Conservation (phyloP, 768 basidiomycete genomes). For the Podaxis sp. region DNA sequence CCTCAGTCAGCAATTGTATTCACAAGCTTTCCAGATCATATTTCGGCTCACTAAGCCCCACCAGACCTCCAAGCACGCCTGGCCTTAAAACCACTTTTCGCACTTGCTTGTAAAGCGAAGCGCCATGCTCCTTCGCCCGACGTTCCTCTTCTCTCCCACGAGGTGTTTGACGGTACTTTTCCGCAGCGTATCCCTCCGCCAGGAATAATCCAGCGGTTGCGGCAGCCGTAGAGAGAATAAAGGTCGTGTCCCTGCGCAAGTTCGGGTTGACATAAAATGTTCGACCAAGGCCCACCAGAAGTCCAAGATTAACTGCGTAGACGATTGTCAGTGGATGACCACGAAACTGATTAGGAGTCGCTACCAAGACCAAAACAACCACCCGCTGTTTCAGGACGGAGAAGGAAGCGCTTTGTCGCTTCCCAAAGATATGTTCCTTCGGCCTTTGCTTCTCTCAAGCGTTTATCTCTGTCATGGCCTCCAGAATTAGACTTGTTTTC, state of each 20-base stretch:
- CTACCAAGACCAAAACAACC: conserved; percentile 67
- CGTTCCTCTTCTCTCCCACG: conserved; percentile 53
- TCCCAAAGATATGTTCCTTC: conserved; percentile 53
- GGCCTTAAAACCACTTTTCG: conserved; percentile 59
- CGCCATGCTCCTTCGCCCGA: conserved; percentile 54
- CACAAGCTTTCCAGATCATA: background rate
- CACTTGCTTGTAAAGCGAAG: conserved; percentile 46
- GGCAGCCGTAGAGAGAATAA: conserved; percentile 49
- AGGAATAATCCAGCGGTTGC: conserved; percentile 53
- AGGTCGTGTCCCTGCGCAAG: conserved; percentile 51
- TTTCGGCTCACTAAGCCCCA: conserved; percentile 49
- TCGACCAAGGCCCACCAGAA: conserved; percentile 58
- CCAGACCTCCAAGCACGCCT: conserved; percentile 58
- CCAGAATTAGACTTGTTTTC: conserved; percentile 2
- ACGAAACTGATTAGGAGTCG: conserved; percentile 16
- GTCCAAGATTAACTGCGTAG: conserved; percentile 61
- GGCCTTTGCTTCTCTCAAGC: conserved; percentile 38
- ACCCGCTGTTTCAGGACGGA: conserved; percentile 67
- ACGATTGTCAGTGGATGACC: background rate
- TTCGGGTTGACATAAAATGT: conserved; percentile 58
- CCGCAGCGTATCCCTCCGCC: conserved; percentile 59
- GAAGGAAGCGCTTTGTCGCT: conserved; percentile 44
- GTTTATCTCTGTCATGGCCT: conserved; percentile 24
- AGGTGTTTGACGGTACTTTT: conserved; percentile 55
- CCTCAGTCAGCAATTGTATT: background rate